phyloP scores from a whole-genome alignment of 2,329 filamentous ascomycete species.

The Calonectria multiphialidica region DNA sequence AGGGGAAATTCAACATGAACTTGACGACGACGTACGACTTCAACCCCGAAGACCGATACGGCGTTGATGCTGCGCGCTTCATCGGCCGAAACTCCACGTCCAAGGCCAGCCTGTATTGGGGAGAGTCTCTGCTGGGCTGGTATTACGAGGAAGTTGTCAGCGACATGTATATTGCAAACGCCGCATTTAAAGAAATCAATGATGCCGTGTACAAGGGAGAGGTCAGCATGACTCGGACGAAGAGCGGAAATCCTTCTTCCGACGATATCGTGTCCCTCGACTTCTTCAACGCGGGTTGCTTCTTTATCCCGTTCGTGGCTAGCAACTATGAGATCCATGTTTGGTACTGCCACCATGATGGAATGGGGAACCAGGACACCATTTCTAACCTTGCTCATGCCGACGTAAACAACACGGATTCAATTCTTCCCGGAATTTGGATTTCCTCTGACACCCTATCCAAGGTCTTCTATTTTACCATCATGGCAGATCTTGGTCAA shows the following conservation, averaged over 20 bases:
- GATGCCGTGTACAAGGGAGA: neutral
- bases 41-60: neutral
- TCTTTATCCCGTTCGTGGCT: neutral
- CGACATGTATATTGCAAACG: neutral
- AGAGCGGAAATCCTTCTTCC: neutral
- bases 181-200: neutral
- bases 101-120: neutral
- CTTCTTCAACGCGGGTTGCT: neutral
- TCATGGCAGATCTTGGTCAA: neutral
- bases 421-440: neutral
- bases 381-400: neutral
- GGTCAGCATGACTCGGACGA: neutral
- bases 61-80: neutral
- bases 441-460: neutral
- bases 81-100: neutral
- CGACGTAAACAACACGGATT: neutral
- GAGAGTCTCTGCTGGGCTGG: neutral
- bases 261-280: neutral
- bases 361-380: neutral
- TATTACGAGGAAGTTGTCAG: neutral
- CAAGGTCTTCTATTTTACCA: neutral
- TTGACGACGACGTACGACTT: neutral
- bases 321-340: neutral
- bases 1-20: neutral
- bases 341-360: neutral